phyloP scores from a whole-genome alignment of 2,329 filamentous ascomycete genomes.

The Aspergillus spinulosporus region DNA sequence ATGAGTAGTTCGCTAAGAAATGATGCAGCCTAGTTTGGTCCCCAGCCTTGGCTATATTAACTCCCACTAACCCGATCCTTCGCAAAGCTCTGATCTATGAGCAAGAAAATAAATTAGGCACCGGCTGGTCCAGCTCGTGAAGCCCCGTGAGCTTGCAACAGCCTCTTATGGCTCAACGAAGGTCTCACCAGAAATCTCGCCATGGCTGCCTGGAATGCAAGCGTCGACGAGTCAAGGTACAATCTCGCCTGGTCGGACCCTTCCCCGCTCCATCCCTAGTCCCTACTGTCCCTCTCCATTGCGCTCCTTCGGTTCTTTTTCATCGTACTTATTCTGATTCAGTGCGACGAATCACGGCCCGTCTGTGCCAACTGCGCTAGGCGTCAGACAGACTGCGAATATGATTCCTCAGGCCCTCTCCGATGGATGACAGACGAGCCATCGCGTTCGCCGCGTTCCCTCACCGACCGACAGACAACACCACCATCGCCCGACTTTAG shows the following conservation, averaged over 20 bases:
- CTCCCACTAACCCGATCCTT: slow-evolving; percentile 17
- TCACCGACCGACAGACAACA: slow-evolving; percentile 22
- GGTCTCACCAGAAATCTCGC: slow-evolving; percentile 39
- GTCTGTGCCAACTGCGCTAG: slow-evolving; percentile 36
- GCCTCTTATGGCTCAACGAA: slow-evolving; percentile 33
- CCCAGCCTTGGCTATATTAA: slow-evolving; percentile 18
- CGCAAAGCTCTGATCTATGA: slow-evolving; percentile 12
- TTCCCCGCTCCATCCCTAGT: background rate
- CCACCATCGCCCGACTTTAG: slow-evolving; percentile 26
- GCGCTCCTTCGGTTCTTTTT: slow-evolving; percentile 1
- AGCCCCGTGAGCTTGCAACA: background rate
- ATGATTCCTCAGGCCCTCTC: slow-evolving; percentile 32
- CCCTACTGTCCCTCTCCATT: background rate
- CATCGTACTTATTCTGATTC: background rate
- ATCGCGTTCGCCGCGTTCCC: slow-evolving; percentile 12
- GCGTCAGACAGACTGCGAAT: slow-evolving; percentile 35
- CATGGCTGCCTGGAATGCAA: slow-evolving; percentile 39
- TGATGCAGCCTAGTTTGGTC: slow-evolving; percentile 15
- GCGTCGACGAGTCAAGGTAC: slow-evolving; percentile 33
- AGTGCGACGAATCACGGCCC: slow-evolving; percentile 38
- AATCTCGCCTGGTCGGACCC: background rate
- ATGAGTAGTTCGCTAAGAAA: slow-evolving; percentile 16
- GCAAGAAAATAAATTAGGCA: background rate
- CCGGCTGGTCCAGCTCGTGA: slow-evolving; percentile 1
- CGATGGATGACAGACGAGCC: slow-evolving; percentile 36